Evolutionary conservation across 2,329 filamentous ascomycete genomes (phyloP).

Genomic region (Fusarium newnesense): DNA sequence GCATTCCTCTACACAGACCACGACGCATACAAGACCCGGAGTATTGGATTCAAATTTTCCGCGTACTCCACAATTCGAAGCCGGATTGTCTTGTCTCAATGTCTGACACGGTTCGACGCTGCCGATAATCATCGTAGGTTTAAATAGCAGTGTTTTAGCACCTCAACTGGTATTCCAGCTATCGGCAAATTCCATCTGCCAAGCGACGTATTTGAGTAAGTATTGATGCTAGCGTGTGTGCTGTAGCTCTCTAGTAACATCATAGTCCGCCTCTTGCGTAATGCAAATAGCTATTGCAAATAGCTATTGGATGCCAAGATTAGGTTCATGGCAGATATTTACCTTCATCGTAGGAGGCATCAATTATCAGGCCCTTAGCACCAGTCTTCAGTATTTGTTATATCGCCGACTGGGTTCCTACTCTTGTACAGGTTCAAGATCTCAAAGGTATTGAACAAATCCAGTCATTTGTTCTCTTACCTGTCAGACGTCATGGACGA

Average conservation of each 20-base stretch:
- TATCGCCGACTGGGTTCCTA: background rate
- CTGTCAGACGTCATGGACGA: background rate
- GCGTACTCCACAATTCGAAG: background rate
- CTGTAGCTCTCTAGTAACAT: background rate
- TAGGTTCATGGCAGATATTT: background rate
- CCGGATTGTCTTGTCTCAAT: background rate
- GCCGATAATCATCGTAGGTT: slow-evolving; percentile 1
- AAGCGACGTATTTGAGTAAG: background rate
- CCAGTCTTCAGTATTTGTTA: background rate
- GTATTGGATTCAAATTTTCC: background rate
- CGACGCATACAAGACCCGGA: background rate
- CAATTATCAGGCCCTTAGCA: background rate
- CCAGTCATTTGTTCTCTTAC: background rate
- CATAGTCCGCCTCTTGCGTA: background rate
- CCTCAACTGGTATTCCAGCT: background rate
- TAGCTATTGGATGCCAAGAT: background rate
- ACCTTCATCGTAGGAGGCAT: background rate
- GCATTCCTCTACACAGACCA: slow-evolving; percentile 16
- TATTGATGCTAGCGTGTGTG: background rate
- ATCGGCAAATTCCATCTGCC: background rate
- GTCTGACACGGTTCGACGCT: background rate
- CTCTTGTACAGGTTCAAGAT: background rate
- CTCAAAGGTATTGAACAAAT: background rate
- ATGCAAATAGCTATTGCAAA: slow-evolving; percentile 9
- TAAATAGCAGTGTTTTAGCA: background rate